phyloP scores from a whole-genome alignment of 176 grass and related monocot species.

The Ananas comosus region DNA sequence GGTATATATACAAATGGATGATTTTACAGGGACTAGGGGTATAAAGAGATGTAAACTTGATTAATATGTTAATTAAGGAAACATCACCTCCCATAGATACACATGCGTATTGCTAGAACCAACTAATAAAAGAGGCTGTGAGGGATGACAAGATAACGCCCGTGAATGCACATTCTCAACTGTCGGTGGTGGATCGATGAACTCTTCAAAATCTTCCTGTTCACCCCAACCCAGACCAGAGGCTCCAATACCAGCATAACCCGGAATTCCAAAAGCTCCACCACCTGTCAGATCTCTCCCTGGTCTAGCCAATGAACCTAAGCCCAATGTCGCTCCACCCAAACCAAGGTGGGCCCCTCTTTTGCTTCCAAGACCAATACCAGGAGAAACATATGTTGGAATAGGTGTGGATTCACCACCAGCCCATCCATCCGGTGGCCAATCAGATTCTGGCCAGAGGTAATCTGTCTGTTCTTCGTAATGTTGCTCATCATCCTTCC shows the following conservation, averaged over 20 bases:
- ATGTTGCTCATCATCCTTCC: constrained; percentile 33
- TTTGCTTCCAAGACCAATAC: constrained; percentile 46
- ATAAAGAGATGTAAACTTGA: background rate
- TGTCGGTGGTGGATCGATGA: constrained; percentile 32
- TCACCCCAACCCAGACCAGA: constrained; percentile 36
- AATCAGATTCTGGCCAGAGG: constrained; percentile 84
- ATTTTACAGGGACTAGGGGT: background rate
- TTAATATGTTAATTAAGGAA: background rate
- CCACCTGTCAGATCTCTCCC: constrained; percentile 82
- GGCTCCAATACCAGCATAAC: constrained; percentile 66
- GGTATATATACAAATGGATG: background rate
- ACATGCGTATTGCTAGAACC: constrained; percentile 46
- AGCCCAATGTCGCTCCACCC: constrained; percentile 39
- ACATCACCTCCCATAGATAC: constrained; percentile 35
- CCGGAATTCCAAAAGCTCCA: constrained; percentile 93
- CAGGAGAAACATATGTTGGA: constrained; percentile 62
- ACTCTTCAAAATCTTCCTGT: constrained; percentile 33
- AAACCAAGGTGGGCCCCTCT: constrained; percentile 52
- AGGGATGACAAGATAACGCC: constrained; percentile 31
- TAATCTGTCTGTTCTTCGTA: constrained; percentile 43
- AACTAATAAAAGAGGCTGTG: constrained; percentile 35
- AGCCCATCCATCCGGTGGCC: constrained; percentile 80
- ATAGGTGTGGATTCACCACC: constrained; percentile 72
- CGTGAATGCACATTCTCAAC: constrained; percentile 32
- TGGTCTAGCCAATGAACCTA: constrained; percentile 62